These are phyloP conservation scores for Paramecium octaurelia DNA, from an alignment of 73 alveolate species.

Conservation along the genomic window DNA sequence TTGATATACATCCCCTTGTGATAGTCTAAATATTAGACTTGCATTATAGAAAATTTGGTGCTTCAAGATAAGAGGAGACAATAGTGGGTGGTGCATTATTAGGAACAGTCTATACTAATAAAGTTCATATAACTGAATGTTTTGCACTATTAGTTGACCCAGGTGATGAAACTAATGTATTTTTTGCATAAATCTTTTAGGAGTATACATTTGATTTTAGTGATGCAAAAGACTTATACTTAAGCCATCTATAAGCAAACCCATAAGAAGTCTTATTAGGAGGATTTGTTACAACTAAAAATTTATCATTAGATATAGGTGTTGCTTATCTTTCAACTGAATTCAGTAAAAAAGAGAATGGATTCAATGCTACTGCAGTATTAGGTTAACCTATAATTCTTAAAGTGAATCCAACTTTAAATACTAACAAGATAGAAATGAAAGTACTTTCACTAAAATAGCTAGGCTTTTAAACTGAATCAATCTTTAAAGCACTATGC, in stretches of 20 bases:
- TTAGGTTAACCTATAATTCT: slow-evolving; percentile 38
- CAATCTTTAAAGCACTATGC: slow-evolving; percentile 37
- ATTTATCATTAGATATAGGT: neutral
- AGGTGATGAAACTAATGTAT: slow-evolving; percentile 2
- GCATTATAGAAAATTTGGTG: slow-evolving; percentile 37
- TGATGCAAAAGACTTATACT: neutral
- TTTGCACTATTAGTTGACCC: neutral
- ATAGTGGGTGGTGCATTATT: slow-evolving; percentile 1
- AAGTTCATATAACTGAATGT: slow-evolving; percentile 6
- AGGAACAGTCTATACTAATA: slow-evolving; percentile 35
- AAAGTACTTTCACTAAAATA: neutral
- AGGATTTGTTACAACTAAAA: slow-evolving; percentile 4
- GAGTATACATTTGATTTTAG: neutral
- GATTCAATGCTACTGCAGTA: slow-evolving; percentile 44
- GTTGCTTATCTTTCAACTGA: slow-evolving; percentile 47
- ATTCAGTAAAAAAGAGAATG: slow-evolving; percentile 38
- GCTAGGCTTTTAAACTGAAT: slow-evolving; percentile 23
- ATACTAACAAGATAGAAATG: neutral
- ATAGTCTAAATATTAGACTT: slow-evolving; percentile 5
- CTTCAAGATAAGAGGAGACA: neutral
- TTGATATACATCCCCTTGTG: slow-evolving; percentile 38
- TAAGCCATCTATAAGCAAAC: neutral
- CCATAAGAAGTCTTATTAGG: slow-evolving; percentile 28
- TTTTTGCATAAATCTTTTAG: neutral
- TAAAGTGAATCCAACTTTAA: slow-evolving; percentile 31